Percentiles rank a stretch among this genome's conserved stretches.
These are phyloP conservation scores for Coemansia sp. DNA, from an alignment of 192 early-diverging fungal species.

Conservation along the genomic window DNA sequence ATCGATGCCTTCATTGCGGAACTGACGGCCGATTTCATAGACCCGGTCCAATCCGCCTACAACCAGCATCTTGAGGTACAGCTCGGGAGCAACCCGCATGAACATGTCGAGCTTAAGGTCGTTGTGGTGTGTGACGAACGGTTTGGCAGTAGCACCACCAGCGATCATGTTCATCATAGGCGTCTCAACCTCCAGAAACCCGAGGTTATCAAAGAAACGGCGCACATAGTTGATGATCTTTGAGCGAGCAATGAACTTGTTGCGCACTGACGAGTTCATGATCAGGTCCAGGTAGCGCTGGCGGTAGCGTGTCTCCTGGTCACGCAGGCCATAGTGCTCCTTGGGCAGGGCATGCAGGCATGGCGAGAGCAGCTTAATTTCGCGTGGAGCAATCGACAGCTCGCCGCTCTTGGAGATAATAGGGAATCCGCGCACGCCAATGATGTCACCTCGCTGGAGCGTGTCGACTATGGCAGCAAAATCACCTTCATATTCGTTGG, in stretches of 20 bases:
- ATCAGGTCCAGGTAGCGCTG: conserved; percentile 98
- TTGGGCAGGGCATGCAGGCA: conserved; percentile 97
- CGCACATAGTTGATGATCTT: conserved; percentile 96
- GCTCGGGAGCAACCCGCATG: conserved; percentile 98
- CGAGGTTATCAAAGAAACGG: conserved; percentile 88
- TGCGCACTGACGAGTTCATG: conserved; percentile 94
- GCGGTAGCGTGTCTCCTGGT: conserved; percentile 96
- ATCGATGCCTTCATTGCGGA: conserved; percentile 99
- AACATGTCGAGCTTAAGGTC: conserved; percentile 98
- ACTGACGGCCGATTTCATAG: conserved; percentile 98
- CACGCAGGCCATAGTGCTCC: conserved; percentile 91
- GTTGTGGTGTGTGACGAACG: conserved; percentile 99
- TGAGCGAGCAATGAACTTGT: conserved; percentile 90
- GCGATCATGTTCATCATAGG: conserved; percentile 99
- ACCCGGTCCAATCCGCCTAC: conserved; percentile 98
- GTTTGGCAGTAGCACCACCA: conserved; percentile 98
- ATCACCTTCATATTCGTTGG: conserved; percentile 64
- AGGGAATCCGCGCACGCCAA: conserved; percentile 89
- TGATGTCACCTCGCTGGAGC: conserved; percentile 92
- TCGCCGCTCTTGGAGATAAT: conserved; percentile 92
- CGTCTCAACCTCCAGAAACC: conserved; percentile 99
- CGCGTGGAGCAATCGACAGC: conserved; percentile 89
- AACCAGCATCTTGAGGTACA: conserved; percentile 96
- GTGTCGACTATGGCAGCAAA: conserved; percentile 79
- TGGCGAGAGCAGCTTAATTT: conserved; percentile 84